Evolutionary conservation across 2,329 filamentous ascomycete genomes (phyloP), one percentile per base, ranked within the genome.

Genomic region (Aspergillus quadrilineatus): DNA sequence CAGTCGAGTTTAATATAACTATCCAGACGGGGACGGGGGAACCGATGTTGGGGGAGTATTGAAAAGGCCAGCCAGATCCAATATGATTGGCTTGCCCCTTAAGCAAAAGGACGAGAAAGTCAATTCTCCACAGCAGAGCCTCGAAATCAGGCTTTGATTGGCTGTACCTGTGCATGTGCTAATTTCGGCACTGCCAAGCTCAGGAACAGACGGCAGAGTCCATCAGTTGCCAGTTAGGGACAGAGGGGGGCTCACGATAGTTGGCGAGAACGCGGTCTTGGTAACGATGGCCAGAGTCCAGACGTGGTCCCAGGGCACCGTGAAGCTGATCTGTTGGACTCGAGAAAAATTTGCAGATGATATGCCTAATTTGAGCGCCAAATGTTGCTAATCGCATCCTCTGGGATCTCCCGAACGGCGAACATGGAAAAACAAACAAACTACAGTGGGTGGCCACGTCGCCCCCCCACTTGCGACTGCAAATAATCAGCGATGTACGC

Each of bases 361-460:
- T 34, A 29, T 45, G 6, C 42, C 41, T 17, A 29, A n/a, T 47
- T 14, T 28, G 50, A 41, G 32, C 30, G n/a, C 32, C 50, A 9
- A 41, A n/a, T 15, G 50, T 53, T 32, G 50, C 28, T 28, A 14
- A 30, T 34, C 28, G n/a, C 28, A 15, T 6, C 37, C 43, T 14
- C 29, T 32, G 7, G 10, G 9, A 15, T 30, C 34, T 22, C 34
- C 34, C 34, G 34, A 37, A 37, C 34, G 34, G 34, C 7, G 49
- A 45, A 37, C 30, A 52, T 29, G 50, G 41, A 32, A 42, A 32
- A 45, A 44, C 49, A 45, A 51, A 51, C 49, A 53, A 53, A 53
- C 50, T 37, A n/a, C 36, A 30, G 50, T 26, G 34, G 50, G 42
- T 46, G 50, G 50, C 50, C 50, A 53, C 50, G 50, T 53, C 50